Conservation (phyloP, 352 stramenopile species). For the Phytophthora boehmeriae region DNA sequence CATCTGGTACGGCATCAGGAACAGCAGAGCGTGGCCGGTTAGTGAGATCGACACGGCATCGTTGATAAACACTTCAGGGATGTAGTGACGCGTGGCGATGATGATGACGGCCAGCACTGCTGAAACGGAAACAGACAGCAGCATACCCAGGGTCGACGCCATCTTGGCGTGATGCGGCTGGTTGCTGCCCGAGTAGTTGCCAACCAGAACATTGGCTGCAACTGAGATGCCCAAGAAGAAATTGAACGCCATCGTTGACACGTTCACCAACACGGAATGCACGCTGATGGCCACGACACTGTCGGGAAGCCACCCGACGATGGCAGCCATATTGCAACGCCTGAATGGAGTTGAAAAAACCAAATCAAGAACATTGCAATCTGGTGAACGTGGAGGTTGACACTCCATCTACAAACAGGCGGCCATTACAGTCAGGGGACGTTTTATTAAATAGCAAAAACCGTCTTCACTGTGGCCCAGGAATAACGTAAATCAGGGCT, state of each 20-base stretch:
- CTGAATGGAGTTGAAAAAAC: too few relatives aligned
- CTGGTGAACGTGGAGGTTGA: too few relatives aligned
- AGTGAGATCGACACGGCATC: conserved; percentile 54
- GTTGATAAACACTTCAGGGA: conserved; percentile 78
- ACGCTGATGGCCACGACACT: conserved; percentile 72
- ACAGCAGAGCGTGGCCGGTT: conserved; percentile 53
- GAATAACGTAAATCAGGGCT: too few relatives aligned
- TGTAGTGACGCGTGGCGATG: conserved; percentile 44
- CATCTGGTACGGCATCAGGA: conserved; percentile 74
- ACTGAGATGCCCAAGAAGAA: conserved; percentile 83
- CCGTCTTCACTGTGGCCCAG: too few relatives aligned
- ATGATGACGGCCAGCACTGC: conserved; percentile 46
- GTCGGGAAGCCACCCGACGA: conserved; percentile 67
- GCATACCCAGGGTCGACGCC: conserved; percentile 71
- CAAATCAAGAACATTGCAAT: too few relatives aligned
- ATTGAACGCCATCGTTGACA: conserved; percentile 74
- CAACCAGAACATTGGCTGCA: conserved; percentile 81
- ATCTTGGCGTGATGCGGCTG: conserved; percentile 84
- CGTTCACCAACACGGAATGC: conserved; percentile 72
- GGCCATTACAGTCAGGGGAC: too few relatives aligned
- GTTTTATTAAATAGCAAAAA: too few relatives aligned
- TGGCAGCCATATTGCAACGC: conserved; percentile 68
- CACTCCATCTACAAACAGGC: too few relatives aligned
- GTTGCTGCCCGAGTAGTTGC: conserved; percentile 82
- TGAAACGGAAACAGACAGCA: conserved; percentile 56